Evolutionary conservation across 306 rosid genomes (phyloP).

Genomic region (Dryas octopetala): DNA sequence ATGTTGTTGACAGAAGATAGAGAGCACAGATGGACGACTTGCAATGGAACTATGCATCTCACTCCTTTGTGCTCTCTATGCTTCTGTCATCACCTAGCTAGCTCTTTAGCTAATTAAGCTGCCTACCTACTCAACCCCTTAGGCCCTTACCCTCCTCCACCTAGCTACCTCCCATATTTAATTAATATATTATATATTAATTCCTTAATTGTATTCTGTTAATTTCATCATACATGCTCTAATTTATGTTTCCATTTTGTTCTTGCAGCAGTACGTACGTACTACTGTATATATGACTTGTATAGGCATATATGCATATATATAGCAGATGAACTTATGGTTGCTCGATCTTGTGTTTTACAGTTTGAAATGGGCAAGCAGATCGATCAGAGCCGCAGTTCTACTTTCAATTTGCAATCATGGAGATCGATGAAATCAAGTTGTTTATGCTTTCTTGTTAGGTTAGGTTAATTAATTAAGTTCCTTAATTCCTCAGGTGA

Average conservation of each 20-base stretch:
- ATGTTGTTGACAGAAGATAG: conserved; percentile 99
- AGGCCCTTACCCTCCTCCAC: background rate
- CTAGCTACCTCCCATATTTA: background rate
- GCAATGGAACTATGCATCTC: conserved; percentile 42
- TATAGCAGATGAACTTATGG: too few species aligned
- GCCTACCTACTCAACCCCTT: background rate
- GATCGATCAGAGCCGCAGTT: conserved; percentile 7
- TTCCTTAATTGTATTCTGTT: background rate
- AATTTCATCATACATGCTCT: too few species aligned
- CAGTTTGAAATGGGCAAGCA: conserved; percentile 7
- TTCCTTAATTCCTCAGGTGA: background rate
- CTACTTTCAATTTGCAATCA: background rate
- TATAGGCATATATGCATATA: too few species aligned
- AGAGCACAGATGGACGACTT: conserved; percentile 92
- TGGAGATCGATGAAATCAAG: background rate
- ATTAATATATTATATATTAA: background rate
- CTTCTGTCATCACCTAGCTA: conserved; percentile 53
- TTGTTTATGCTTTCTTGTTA: background rate
- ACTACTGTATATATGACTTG: too few species aligned
- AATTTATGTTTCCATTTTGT: too few species aligned
- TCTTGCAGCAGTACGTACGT: too few species aligned
- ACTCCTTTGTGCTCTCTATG: conserved; percentile 65
- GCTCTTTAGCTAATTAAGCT: background rate
- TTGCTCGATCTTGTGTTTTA: background rate
- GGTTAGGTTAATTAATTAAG: background rate